A percentile compares a stretch with the other conserved stretches of the same genome.
phyloP scores from a whole-genome alignment of 768 basidiomycete species.

The Sarcodon aspratus region DNA sequence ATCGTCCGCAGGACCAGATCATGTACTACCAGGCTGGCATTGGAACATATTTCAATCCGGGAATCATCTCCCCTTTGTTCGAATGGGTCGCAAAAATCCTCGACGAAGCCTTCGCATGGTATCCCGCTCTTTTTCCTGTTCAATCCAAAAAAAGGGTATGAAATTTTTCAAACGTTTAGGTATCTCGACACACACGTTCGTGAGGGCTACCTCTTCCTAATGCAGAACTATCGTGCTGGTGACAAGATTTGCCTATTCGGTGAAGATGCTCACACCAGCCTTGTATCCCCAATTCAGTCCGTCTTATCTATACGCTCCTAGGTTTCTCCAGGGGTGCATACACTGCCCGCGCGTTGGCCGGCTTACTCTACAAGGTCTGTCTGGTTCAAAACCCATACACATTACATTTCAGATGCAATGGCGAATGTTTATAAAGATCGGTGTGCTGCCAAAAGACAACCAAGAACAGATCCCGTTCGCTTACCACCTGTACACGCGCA shows the following conservation, averaged over 20 bases:
- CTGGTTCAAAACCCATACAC: not conserved
- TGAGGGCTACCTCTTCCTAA: constrained; percentile 67
- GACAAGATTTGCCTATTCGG: constrained; percentile 72
- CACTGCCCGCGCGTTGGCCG: constrained; percentile 62
- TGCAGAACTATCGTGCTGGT: constrained; percentile 66
- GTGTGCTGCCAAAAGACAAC: constrained; percentile 59
- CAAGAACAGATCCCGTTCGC: constrained; percentile 62
- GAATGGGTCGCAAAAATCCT: constrained; percentile 46
- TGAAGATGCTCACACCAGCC: constrained; percentile 12
- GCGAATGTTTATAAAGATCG: constrained; percentile 32
- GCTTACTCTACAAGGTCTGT: constrained; percentile 57
- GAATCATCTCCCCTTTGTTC: constrained; percentile 53
- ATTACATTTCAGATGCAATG: too few species aligned
- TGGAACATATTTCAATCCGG: constrained; percentile 45
- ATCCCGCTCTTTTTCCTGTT: constrained; percentile 8
- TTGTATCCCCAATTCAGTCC: constrained; percentile 7
- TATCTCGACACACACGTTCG: constrained; percentile 63
- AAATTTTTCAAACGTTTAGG: constrained; percentile 22
- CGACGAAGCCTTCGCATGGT: constrained; percentile 71
- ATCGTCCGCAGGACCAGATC: constrained; percentile 32
- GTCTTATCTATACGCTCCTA: constrained; percentile 16
- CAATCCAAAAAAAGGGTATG: not conserved
- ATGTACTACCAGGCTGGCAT: constrained; percentile 64
- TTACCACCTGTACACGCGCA: constrained; percentile 56
- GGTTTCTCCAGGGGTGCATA: constrained; percentile 72